Base-by-base conservation (phyloP, 73 alveolate species). In the Breviolum minutum region DNA sequence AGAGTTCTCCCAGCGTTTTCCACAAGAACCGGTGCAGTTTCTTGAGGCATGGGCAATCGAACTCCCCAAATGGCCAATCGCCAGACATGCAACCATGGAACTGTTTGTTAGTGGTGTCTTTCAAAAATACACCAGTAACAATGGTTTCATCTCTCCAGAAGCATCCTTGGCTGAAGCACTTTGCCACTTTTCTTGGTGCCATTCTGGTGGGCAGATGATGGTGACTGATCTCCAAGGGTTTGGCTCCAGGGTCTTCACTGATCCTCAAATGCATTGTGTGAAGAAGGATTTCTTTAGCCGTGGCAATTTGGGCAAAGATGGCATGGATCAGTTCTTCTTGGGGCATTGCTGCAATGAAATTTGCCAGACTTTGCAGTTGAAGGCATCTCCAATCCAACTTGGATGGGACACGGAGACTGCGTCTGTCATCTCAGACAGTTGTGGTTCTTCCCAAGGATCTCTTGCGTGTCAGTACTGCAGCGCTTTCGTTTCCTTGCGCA, bases 81-180 rank as follows among this genome's bases (percentile, higher is more conserved):
- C 95, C 64, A 10, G 16, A 5, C 40, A 66, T 87, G 95, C 95
- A n/a, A 87, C 95, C 6, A 9, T 87, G 64, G 95, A 87, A 24
- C 84, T 29, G 12, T 87, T 87, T 68, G 82, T 87, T 63, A 54
- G 1, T 3, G 95, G 95, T 5, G 32, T 14, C 69, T 87, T 29
- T 48, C 54, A 87, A 26, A 87, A 87, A 69, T 87, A 87, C 95
- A 87, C 95, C 48, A 87, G 95, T 83, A 87, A 87, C 68, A 66
- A n/a, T 17, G 95, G 95, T 54, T 87, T 64, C 95, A 87, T 14
- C 22, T 87, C 95, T 29, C 68, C 82, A 16, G 95, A 48, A 27
- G 77, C 95, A 26, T 62, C 29, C 7, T 54, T 66, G n/a, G 95
- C 95, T 20, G 95, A 87, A 48, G 66, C 95, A 12, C 68, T 87